Evolutionary conservation across 2,329 filamentous ascomycete genomes (phyloP).

Genomic region (Claviceps citrina): DNA sequence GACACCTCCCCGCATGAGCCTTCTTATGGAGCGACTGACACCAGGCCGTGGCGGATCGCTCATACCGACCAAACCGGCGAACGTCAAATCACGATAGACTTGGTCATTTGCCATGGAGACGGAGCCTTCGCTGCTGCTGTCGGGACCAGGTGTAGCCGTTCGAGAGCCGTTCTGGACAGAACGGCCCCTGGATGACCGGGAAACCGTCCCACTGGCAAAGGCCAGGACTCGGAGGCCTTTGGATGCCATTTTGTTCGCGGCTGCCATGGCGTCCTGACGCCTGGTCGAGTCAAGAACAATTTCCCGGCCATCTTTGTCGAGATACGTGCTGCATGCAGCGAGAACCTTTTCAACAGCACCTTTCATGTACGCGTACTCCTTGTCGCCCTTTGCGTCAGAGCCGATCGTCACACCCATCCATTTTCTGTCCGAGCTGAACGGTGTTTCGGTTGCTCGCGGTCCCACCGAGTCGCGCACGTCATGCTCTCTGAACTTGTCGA

Average conservation of each 20-base stretch:
- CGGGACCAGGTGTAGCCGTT: slow-evolving; percentile 36
- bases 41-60: slow-evolving; percentile 86
- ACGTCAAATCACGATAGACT: slow-evolving; percentile 67
- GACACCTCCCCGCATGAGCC: slow-evolving; percentile 83
- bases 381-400: slow-evolving; percentile 40
- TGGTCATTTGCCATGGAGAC: slow-evolving; percentile 45
- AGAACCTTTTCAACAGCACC: slow-evolving; percentile 82
- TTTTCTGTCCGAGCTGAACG: slow-evolving; percentile 93
- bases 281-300: slow-evolving; percentile 66
- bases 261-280: slow-evolving; percentile 58
- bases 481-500: slow-evolving; percentile 82
- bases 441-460: slow-evolving; percentile 68
- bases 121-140: slow-evolving; percentile 24
- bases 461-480: slow-evolving; percentile 79
- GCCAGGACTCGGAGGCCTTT: slow-evolving; percentile 82
- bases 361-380: slow-evolving; percentile 86
- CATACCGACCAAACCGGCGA: slow-evolving; percentile 91
- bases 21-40: slow-evolving; percentile 75
- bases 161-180: slow-evolving; percentile 24
- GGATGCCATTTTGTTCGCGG: slow-evolving; percentile 73
- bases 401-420: slow-evolving; percentile 96
- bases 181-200: slow-evolving; percentile 29
- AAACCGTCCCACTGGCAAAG: slow-evolving; percentile 71
- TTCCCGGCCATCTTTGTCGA: slow-evolving; percentile 74
- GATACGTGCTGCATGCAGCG: slow-evolving; percentile 75